These are phyloP conservation scores for Penicillium sp. DNA, from an alignment of 2,329 filamentous ascomycete genomes.

Conservation along the genomic window DNA sequence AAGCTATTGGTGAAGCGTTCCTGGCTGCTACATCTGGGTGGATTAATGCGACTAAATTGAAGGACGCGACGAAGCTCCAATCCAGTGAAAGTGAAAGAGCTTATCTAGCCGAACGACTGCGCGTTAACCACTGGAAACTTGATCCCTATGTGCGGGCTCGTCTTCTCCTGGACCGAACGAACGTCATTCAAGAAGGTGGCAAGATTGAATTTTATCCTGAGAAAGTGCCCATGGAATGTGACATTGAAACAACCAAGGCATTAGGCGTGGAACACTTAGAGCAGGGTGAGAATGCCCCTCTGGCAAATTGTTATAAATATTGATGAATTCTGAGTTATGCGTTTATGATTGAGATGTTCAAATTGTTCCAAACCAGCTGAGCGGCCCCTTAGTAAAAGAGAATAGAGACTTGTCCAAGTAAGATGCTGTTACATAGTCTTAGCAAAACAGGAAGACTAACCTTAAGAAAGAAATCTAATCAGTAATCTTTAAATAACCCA, in stretches of 20 bases:
- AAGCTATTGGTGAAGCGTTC: slow-evolving; percentile 65
- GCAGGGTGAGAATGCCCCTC: neutral
- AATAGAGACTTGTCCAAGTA: too few relatives aligned
- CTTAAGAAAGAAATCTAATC: too few relatives aligned
- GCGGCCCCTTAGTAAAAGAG: too few relatives aligned
- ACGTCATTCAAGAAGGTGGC: slow-evolving; percentile 66
- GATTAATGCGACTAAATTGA: slow-evolving; percentile 56
- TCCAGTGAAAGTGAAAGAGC: slow-evolving; percentile 57
- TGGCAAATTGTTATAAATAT: slow-evolving; percentile 1
- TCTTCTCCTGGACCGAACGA: slow-evolving; percentile 74
- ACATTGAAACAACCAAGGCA: slow-evolving; percentile 5
- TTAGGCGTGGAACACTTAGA: slow-evolving; percentile 13
- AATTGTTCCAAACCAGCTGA: neutral
- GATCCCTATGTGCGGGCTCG: slow-evolving; percentile 82
- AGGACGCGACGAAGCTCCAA: slow-evolving; percentile 42
- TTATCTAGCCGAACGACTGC: slow-evolving; percentile 61
- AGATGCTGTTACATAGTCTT: too few relatives aligned
- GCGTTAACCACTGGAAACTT: slow-evolving; percentile 78
- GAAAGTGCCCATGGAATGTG: neutral
- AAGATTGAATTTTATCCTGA: slow-evolving; percentile 65
- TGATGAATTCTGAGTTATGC: neutral
- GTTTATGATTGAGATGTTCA: neutral
- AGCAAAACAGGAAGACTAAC: too few relatives aligned
- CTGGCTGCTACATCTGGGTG: slow-evolving; percentile 72
- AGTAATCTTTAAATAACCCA: too few relatives aligned